Evolutionary conservation across 352 stramenopile genomes (phyloP), one percentile per base, ranked within the genome.

Genomic region (Pythium angustatum): DNA sequence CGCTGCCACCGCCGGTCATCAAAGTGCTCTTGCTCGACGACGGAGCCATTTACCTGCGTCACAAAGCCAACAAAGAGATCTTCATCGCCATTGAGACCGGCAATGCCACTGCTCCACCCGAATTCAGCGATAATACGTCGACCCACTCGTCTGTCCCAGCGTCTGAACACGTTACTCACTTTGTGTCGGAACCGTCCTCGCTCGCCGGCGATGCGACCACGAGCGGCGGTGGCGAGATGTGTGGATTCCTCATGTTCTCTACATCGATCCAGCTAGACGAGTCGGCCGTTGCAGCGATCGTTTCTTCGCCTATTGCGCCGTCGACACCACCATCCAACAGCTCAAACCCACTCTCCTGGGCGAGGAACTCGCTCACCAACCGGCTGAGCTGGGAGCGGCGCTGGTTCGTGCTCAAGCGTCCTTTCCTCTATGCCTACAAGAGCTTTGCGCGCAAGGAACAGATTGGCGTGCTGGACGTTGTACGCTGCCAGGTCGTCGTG

Each of bases 381-480:
- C 41, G 53, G 9, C 45, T 71, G 19, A 63, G 51, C 8, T 94
- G 85, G 81, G 75, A 93, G 26, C 72, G 85, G 0, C 82, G 85
- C 33, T 94, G 83, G 85, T 91, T 94, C 41, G 85, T 94, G 26
- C 64, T 94, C 45, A 88, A 90, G 51, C 73, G 78, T 1, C 85
- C 85, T 24, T 93, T 94, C 56, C 66, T 94, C 30, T 93, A 91
- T 58, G 71, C 64, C 1, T 94, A 91, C 70, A 78, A 86, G 64
- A 86, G 68, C 52, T 90, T 91, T 34, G 80, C 81, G 0, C 69
- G 75, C 17, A 87, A 91, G 41, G 76, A 87, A 14, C 72, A 88
- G 44, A 77, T 83, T 2, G 81, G 85, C 24, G 80, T 93, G 15
- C 73, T 94, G 58, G 85, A 94, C 70, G 69, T 93, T 15, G 88